Evolutionary conservation across 164 flowering plant species (phyloP).

Genomic region (Magnolia sinica): DNA sequence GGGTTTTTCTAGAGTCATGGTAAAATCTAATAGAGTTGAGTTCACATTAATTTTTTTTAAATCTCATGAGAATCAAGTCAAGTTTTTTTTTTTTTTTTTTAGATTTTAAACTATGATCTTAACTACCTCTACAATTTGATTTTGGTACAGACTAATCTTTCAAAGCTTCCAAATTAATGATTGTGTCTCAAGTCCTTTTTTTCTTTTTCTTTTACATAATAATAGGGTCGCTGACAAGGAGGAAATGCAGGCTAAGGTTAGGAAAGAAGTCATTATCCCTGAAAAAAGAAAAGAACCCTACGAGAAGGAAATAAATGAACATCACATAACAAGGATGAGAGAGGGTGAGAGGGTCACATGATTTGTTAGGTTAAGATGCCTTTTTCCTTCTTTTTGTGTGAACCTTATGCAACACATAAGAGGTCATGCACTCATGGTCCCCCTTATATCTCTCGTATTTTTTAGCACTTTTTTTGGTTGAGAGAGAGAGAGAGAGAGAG

Average conservation of each 20-base stretch:
- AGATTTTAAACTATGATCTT: too few species aligned
- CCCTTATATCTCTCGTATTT: not conserved
- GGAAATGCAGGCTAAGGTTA: not conserved
- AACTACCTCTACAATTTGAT: too few species aligned
- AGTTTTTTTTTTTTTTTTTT: too few species aligned
- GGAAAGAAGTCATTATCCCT: not conserved
- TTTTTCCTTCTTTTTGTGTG: slow-evolving; percentile 4
- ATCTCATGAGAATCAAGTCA: too few species aligned
- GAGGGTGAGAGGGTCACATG: slow-evolving; percentile 13
- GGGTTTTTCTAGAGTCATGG: too few species aligned
- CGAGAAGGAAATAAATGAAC: slow-evolving; percentile 7
- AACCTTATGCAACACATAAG: slow-evolving; percentile 9
- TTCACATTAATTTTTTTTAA: too few species aligned
- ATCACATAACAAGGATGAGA: slow-evolving; percentile 4
- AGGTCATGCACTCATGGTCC: slow-evolving; percentile 13
- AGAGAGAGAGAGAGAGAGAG: slow-evolving; percentile 11
- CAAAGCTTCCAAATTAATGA: not conserved
- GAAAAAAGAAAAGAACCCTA: not conserved
- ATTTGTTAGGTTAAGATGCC: slow-evolving; percentile 14
- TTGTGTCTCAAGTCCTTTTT: not conserved
- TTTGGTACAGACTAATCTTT: too few species aligned
- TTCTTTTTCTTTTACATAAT: too few species aligned
- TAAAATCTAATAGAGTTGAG: too few species aligned
- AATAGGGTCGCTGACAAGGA: not conserved
- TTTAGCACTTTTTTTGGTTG: not conserved